A percentile compares a stretch with the other conserved stretches of the same genome.
phyloP scores from a whole-genome alignment of 805 yeast genomes.

The Myxozyma sirexii region DNA sequence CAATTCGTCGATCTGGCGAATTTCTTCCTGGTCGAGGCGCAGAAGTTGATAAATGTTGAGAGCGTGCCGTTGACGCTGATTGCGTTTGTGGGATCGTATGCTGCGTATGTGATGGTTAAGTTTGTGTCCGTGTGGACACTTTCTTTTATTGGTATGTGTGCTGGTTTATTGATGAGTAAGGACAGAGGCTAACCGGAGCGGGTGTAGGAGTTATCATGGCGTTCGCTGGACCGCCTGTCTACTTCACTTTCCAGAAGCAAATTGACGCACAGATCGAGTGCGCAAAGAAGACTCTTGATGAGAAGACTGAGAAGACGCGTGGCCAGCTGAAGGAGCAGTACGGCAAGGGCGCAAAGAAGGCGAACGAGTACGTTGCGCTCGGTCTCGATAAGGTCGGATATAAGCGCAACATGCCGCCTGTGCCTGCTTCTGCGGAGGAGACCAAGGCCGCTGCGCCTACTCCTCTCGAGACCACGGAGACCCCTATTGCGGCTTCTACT shows the following conservation, averaged over 20 bases:
- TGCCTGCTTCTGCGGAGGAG: constrained; percentile 17
- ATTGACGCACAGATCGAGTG: constrained; percentile 55
- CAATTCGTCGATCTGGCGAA: constrained; percentile 18
- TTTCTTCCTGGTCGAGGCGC: constrained; percentile 27
- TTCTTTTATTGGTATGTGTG: constrained; percentile 6
- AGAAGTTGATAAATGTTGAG: constrained; percentile 31
- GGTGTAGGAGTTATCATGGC: constrained; percentile 56
- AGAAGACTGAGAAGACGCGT: constrained; percentile 32
- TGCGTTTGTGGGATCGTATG: constrained; percentile 27
- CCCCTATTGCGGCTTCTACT: constrained; percentile 8
- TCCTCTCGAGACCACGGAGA: background rate
- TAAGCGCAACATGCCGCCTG: constrained; percentile 31
- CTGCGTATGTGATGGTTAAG: constrained; percentile 20
- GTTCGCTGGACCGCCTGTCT: constrained; percentile 76
- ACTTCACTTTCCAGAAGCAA: constrained; percentile 72
- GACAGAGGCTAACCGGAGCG: too few relatives aligned
- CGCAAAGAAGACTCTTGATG: constrained; percentile 37
- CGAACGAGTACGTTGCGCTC: constrained; percentile 9
- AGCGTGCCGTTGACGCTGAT: constrained; percentile 4
- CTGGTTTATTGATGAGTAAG: constrained; percentile 36
- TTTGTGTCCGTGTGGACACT: constrained; percentile 27
- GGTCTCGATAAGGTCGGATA: constrained; percentile 33
- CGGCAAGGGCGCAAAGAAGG: constrained; percentile 11
- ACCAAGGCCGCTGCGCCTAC: too few relatives aligned
- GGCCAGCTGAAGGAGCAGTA: constrained; percentile 15